A percentile compares a stretch with the other conserved stretches of the same genome.
Evolutionary conservation across 2,329 filamentous ascomycete genomes (phyloP).

Genomic region (Fusarium caatingaense): DNA sequence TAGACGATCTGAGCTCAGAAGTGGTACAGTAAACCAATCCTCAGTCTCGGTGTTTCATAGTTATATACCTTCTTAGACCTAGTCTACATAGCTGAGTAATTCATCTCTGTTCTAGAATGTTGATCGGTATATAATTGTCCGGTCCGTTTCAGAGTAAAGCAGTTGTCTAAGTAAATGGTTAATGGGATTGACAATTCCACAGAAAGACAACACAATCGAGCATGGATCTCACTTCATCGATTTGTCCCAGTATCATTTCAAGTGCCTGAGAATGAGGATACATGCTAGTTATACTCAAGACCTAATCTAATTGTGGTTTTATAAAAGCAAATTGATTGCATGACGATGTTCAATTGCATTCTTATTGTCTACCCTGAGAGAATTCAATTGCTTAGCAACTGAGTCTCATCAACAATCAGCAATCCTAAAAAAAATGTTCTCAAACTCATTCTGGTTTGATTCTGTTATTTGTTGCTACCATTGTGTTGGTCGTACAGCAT

Average conservation of each 20-base stretch:
- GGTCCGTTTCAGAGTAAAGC: background rate
- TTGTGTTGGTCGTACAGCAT: background rate
- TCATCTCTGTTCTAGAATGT: background rate
- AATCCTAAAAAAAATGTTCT: background rate
- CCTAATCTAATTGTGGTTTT: background rate
- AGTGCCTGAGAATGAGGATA: background rate
- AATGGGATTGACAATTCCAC: background rate
- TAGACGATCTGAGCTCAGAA: no score
- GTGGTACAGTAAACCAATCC: no score
- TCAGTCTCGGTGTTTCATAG: no score
- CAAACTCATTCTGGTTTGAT: no score
- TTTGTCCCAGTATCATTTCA: accelerated
- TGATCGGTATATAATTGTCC: background rate
- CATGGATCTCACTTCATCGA: background rate
- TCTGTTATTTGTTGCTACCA: background rate
- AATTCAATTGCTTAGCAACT: background rate
- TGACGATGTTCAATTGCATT: background rate
- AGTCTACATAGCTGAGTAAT: background rate
- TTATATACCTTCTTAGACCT: background rate
- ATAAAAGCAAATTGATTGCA: background rate
- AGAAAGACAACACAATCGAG: background rate
- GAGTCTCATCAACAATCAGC: no score
- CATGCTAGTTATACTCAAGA: accelerated
- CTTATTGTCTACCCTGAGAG: background rate
- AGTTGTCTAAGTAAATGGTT: background rate